These are phyloP conservation scores for Neonectria magnoliae DNA, from an alignment of 2,329 filamentous ascomycete species.

Conservation along the genomic window DNA sequence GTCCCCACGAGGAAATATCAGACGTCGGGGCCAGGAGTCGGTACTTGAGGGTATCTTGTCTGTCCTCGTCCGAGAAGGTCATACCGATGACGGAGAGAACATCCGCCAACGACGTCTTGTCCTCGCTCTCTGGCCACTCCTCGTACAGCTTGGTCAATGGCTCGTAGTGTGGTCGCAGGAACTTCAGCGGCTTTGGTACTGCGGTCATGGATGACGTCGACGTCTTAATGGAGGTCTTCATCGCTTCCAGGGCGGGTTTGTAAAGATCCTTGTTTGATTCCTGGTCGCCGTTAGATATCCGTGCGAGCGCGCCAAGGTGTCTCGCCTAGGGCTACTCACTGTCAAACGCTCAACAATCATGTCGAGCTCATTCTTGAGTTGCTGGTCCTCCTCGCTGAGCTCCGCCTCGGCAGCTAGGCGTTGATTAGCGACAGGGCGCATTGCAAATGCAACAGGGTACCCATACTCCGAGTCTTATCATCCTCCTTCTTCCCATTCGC, in stretches of 20 bases:
- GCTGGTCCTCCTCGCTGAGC: conserved; percentile 96
- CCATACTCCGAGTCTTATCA: conserved; percentile 64
- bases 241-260: conserved; percentile 90
- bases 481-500: conserved; percentile 83
- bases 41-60: conserved; percentile 96
- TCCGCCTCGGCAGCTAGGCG: conserved; percentile 72
- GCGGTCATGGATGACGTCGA: conserved; percentile 99
- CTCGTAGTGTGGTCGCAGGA: conserved; percentile 96
- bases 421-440: conserved; percentile 35
- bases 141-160: conserved; percentile 88
- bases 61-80: conserved; percentile 97
- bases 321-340: conserved; percentile 58
- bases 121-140: conserved; percentile 82
- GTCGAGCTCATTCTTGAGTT: conserved; percentile 96
- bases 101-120: conserved; percentile 92
- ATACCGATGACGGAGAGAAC: conserved; percentile 97
- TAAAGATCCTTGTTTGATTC: conserved; percentile 89
- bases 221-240: conserved; percentile 99
- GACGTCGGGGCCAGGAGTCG: conserved; percentile 87
- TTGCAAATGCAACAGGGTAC: conserved; percentile 21
- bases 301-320: not conserved
- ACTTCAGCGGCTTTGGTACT: conserved; percentile 97
- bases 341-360: conserved; percentile 97
- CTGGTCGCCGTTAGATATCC: conserved; percentile 55
- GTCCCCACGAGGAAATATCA: conserved; percentile 96